Percentiles rank a stretch among this genome's conserved stretches.
Conservation (phyloP, 495 filamentous ascomycete genomes). For the Tetracladium marchalianum region DNA sequence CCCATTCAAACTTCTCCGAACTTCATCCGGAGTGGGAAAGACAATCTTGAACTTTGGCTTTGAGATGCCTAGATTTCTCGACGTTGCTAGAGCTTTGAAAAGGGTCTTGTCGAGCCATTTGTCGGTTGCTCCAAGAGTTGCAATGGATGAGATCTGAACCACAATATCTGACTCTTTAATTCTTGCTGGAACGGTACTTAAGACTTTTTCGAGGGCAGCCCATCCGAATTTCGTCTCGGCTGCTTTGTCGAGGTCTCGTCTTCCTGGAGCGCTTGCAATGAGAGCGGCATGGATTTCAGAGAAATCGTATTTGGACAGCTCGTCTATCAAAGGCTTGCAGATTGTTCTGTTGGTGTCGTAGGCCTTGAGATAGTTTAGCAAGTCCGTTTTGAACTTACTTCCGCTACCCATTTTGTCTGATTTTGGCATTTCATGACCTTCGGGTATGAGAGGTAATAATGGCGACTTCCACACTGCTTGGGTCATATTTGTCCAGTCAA, state of each 20-base stretch:
- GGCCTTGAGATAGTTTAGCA: conserved; percentile 60
- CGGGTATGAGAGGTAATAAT: conserved; percentile 40
- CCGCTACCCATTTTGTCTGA: conserved; percentile 45
- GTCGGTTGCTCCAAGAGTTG: conserved; percentile 62
- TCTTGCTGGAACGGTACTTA: conserved; percentile 40
- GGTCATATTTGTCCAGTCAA: conserved; percentile 82
- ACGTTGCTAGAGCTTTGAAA: conserved; percentile 27
- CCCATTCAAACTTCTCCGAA: conserved; percentile 69
- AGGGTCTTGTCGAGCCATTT: conserved; percentile 65
- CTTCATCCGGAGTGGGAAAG: conserved; percentile 72
- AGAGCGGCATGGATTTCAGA: conserved; percentile 58
- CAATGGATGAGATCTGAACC: conserved; percentile 74
- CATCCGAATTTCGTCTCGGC: conserved; percentile 60
- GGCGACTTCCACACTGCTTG: conserved; percentile 81
- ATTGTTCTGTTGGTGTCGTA: conserved; percentile 51
- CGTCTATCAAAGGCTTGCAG: conserved; percentile 37
- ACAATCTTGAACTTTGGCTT: conserved; percentile 49
- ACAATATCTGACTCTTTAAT: conserved; percentile 46
- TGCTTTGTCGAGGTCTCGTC: conserved; percentile 38
- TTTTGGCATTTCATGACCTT: not conserved
- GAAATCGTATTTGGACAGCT: conserved; percentile 62
- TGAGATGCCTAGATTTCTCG: conserved; percentile 15
- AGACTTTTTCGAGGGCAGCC: conserved; percentile 51
- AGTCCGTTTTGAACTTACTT: conserved; percentile 61
- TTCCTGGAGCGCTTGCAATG: conserved; percentile 66